Evolutionary conservation across 225 moss, liverwort and hornwort species (phyloP).

Genomic region (Neckera pumila): DNA sequence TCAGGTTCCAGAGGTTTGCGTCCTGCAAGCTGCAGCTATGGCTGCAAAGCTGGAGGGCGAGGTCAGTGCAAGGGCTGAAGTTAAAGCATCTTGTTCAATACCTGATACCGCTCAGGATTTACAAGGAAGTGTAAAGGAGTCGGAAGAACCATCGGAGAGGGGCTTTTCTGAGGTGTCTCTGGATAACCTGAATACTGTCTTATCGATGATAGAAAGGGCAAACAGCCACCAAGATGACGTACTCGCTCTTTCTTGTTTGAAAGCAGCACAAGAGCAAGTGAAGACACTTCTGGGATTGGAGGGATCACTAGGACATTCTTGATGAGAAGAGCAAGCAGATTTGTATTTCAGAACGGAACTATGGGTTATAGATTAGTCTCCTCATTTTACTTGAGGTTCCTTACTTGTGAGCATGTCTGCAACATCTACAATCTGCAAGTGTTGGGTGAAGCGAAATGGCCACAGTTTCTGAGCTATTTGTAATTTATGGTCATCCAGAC

Average conservation of each 20-base stretch:
- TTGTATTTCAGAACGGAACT: background rate
- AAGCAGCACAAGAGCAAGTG: conserved; percentile 23
- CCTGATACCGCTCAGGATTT: background rate
- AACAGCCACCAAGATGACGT: background rate
- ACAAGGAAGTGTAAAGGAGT: background rate
- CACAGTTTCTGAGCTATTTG: background rate
- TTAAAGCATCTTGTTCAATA: background rate
- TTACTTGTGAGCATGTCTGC: background rate
- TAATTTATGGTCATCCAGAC: background rate
- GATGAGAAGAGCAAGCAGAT: background rate
- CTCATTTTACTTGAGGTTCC: background rate
- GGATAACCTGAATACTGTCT: background rate
- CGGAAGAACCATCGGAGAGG: background rate
- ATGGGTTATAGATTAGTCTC: background rate
- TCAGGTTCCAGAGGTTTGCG: conserved; percentile 76
- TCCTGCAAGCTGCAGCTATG: conserved; percentile 67
- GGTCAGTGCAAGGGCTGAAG: conserved; percentile 41
- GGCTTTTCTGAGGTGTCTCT: background rate
- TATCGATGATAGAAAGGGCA: conserved; percentile 9
- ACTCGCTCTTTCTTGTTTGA: conserved; percentile 10
- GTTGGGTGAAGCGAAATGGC: background rate
- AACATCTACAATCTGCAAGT: background rate
- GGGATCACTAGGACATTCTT: background rate
- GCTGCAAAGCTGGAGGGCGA: conserved; percentile 75
- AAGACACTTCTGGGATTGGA: conserved; percentile 8